phyloP scores from a whole-genome alignment of 495 filamentous ascomycete genomes.

The Neurospora tetrasperma region DNA sequence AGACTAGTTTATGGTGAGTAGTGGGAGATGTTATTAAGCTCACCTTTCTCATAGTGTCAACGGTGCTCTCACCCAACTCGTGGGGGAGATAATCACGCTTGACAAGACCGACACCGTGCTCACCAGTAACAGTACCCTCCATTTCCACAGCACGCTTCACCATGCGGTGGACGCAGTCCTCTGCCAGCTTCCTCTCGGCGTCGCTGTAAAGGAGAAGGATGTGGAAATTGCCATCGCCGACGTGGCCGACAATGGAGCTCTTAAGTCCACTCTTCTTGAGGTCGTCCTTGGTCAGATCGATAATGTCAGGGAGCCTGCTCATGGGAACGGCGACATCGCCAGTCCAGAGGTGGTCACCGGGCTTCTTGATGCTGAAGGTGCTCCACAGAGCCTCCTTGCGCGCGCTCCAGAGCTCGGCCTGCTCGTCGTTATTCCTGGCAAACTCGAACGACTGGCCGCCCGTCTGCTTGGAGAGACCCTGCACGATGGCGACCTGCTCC shows the following conservation, averaged over 20 bases:
- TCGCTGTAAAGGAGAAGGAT: slow-evolving; percentile 66
- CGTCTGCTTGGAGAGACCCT: slow-evolving; percentile 49
- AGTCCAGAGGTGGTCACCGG: slow-evolving; percentile 66
- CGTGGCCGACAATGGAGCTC: slow-evolving; percentile 70
- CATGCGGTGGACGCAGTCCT: slow-evolving; percentile 71
- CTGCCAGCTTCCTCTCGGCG: slow-evolving; percentile 49
- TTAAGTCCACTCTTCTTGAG: slow-evolving; percentile 55
- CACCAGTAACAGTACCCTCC: slow-evolving; percentile 76
- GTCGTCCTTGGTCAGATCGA: slow-evolving; percentile 69
- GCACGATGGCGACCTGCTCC: slow-evolving; percentile 70
- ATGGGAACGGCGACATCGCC: slow-evolving; percentile 79
- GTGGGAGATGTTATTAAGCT: slow-evolving; percentile 9
- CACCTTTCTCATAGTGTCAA: slow-evolving; percentile 72
- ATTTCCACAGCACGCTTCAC: slow-evolving; percentile 73
- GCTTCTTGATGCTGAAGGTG: slow-evolving; percentile 47
- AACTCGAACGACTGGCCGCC: slow-evolving; percentile 69
- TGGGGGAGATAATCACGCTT: slow-evolving; percentile 72
- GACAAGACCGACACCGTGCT: slow-evolving; percentile 72
- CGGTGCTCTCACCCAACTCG: slow-evolving; percentile 60
- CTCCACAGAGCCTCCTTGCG: slow-evolving; percentile 80
- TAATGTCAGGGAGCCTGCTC: slow-evolving; percentile 58
- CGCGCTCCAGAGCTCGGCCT: slow-evolving; percentile 74
- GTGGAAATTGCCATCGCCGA: slow-evolving; percentile 80
- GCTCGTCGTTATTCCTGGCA: slow-evolving; percentile 57
- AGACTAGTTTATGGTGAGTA: not conserved